These are phyloP conservation scores for Collariella sp. DNA, from an alignment of 495 filamentous ascomycete genomes.

Conservation along the genomic window DNA sequence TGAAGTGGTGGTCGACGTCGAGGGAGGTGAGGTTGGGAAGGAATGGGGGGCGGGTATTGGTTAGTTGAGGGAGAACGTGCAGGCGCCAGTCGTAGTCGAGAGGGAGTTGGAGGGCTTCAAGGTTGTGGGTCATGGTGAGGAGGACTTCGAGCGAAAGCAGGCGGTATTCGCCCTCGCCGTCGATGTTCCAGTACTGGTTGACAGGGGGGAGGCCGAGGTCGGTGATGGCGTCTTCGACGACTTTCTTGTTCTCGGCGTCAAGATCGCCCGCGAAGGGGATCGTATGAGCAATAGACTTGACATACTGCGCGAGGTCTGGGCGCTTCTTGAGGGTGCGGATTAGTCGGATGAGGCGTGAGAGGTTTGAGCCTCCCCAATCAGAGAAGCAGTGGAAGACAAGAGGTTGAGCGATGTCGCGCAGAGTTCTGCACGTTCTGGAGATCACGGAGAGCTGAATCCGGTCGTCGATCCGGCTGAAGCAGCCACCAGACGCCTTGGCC, in stretches of 20 bases:
- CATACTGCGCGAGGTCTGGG: slow-evolving; percentile 5
- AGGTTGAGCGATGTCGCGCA: slow-evolving; percentile 6
- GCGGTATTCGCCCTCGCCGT: neutral
- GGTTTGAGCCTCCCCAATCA: neutral
- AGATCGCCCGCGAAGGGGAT: neutral
- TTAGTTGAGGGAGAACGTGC: neutral
- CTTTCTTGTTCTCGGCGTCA: neutral
- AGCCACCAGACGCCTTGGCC: neutral
- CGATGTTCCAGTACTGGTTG: neutral
- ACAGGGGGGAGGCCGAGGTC: neutral
- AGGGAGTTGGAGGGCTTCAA: neutral
- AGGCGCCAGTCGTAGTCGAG: slow-evolving; percentile 9
- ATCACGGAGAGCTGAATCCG: slow-evolving; percentile 1
- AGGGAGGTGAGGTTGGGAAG: neutral
- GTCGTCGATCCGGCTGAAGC: neutral
- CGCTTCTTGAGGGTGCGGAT: neutral
- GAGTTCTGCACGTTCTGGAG: slow-evolving; percentile 2
- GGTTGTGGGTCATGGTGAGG: slow-evolving; percentile 6
- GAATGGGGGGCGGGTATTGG: neutral
- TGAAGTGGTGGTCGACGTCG: neutral
- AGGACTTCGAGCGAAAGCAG: slow-evolving; percentile 4
- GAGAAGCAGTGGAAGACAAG: slow-evolving; percentile 1
- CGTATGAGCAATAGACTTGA: neutral
- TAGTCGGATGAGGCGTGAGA: neutral
- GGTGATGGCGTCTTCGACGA: neutral